These are phyloP conservation scores for Chrysosporium keratinophilum DNA, from an alignment of 2,329 filamentous ascomycete genomes.

Conservation along the genomic window DNA sequence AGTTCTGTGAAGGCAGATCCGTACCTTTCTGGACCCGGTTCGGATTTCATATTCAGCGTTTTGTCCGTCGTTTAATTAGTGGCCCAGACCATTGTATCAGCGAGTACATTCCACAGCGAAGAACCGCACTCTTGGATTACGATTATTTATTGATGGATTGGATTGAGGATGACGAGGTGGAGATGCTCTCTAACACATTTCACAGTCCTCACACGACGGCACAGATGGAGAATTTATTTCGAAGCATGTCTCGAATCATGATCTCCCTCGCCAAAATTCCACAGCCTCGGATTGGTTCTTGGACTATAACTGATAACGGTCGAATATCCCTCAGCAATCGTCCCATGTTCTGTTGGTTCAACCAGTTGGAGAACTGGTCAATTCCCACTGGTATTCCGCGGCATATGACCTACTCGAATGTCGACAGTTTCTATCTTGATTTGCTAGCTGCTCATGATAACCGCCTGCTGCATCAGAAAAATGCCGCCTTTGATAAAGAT, in stretches of 20 bases:
- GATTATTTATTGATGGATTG: slow-evolving; percentile 16
- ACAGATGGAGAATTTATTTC: slow-evolving; percentile 17
- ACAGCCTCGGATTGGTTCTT: slow-evolving; percentile 19
- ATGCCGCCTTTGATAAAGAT: too few species aligned
- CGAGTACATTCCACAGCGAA: slow-evolving; percentile 11
- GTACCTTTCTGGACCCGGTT: slow-evolving; percentile 12
- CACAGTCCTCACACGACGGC: slow-evolving; percentile 11
- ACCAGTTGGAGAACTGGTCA: slow-evolving; percentile 19
- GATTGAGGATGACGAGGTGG: slow-evolving; percentile 8
- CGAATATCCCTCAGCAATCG: slow-evolving; percentile 18
- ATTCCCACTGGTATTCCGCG: slow-evolving; percentile 20
- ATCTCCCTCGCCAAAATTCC: slow-evolving; percentile 14
- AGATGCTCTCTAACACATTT: slow-evolving; percentile 11
- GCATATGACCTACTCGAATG: slow-evolving; percentile 18
- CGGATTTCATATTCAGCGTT: slow-evolving; percentile 11
- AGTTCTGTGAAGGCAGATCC: slow-evolving; percentile 13
- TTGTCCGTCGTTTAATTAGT: slow-evolving; percentile 1
- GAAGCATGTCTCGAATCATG: slow-evolving; percentile 15
- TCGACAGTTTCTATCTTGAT: slow-evolving; percentile 20
- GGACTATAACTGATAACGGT: slow-evolving; percentile 19
- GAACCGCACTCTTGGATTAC: slow-evolving; percentile 7
- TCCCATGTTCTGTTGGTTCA: slow-evolving; percentile 18
- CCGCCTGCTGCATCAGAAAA: slow-evolving; percentile 20
- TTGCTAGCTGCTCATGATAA: slow-evolving; percentile 20
- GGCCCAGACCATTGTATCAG: background rate